Conservation (phyloP, 1,284 basidiomycete species). For the Peniophora sp. region DNA sequence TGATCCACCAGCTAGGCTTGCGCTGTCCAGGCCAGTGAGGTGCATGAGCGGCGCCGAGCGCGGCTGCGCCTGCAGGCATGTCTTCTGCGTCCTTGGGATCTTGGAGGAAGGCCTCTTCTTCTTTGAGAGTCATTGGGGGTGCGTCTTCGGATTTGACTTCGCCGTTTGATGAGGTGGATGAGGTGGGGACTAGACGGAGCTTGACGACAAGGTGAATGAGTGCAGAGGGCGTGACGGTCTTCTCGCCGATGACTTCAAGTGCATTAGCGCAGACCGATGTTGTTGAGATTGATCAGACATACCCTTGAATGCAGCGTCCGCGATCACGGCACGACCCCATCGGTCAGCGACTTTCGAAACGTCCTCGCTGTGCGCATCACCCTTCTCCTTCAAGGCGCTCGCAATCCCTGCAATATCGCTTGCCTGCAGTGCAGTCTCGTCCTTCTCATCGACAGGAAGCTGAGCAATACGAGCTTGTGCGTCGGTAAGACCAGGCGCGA, state of each 20-base stretch:
- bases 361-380: slow-evolving; percentile 46
- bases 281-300: too few species aligned
- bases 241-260: slow-evolving; percentile 82
- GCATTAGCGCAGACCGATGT: not conserved
- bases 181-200: slow-evolving; percentile 52
- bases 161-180: slow-evolving; percentile 36
- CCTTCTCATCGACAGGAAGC: slow-evolving; percentile 61
- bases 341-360: slow-evolving; percentile 63
- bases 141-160: slow-evolving; percentile 32
- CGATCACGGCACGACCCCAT: slow-evolving; percentile 80
- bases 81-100: slow-evolving; percentile 61
- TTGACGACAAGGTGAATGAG: slow-evolving; percentile 88
- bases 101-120: slow-evolving; percentile 62
- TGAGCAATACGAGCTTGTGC: slow-evolving; percentile 51
- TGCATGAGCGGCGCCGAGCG: slow-evolving; percentile 74
- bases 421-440: slow-evolving; percentile 33
- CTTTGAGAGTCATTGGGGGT: slow-evolving; percentile 44
- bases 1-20: slow-evolving; percentile 85
- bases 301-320: slow-evolving; percentile 88
- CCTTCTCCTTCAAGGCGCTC: slow-evolving; percentile 42
- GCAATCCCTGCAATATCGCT: slow-evolving; percentile 40
- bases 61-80: slow-evolving; percentile 27
- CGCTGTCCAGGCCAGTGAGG: slow-evolving; percentile 87
- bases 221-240: slow-evolving; percentile 80
- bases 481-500: slow-evolving; percentile 45